Evolutionary conservation across 805 yeast species (phyloP), one percentile per base, ranked within the genome.

Genomic region (Clavispora vitiphila): DNA sequence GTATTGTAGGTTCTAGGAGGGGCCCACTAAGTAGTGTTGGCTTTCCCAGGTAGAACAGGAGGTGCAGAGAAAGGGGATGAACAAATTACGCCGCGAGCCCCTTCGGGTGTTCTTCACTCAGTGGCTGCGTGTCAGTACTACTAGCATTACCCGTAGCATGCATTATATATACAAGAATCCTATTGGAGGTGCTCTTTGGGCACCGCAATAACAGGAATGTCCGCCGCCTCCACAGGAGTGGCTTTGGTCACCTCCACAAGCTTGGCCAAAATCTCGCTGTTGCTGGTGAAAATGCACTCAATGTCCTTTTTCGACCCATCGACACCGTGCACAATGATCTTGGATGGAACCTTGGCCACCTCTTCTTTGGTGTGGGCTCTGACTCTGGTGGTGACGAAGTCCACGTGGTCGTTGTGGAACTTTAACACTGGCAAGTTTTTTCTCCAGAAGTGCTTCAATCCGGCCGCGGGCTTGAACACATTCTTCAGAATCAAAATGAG

Each of bases 331-430:
- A 50, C 35, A 22, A 38, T 39, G 32, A 50, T 34, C 8, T 39
- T 41, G 31, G 47, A 40, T 3, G 54, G 54, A 20, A 43, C 46
- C 12, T 39, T 26, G 23, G 44, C 43, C 19, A 42, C 39, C 16
- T 50, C 51, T n/a, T 35, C 49, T 24, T 42, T 40, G 14, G 15
- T 14, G 6, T 35, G 37, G 8, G 54, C 44, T 31, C 40, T 35
- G 24, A 84, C 70, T 50, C 89, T 70, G 11, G 74, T 65, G 26
- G 87, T 82, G 19, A 73, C 70, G 42, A 87, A 78, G 19, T 78
- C 74, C 21, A 85, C 56, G 34, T 68, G 65, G n/a, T 91, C 90
- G 61, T 89, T 89, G 66, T 87, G 90, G 61, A 85, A 89, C 58
- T 79, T 81, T 48, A 89, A 71, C 6, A 89, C 79, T 20, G 93